Evolutionary conservation across 805 yeast genomes (phyloP).

Genomic region (Blastobotrys americana): DNA sequence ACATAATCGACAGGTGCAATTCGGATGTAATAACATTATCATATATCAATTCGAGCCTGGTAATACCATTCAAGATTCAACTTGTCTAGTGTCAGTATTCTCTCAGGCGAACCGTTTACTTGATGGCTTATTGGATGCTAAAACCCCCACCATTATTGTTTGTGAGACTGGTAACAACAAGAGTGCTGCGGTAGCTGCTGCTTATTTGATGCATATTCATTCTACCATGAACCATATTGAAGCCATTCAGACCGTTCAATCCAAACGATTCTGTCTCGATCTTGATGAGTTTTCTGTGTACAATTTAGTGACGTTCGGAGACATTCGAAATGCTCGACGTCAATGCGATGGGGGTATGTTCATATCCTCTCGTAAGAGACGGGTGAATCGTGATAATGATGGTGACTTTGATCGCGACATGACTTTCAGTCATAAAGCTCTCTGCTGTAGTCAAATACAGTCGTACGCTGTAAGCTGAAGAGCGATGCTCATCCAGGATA

Average conservation of each 20-base stretch:
- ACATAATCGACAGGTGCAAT: constrained; percentile 1
- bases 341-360: constrained; percentile 1
- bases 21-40: constrained; percentile 3
- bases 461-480: too few relatives aligned
- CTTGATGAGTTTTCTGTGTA: constrained; percentile 22
- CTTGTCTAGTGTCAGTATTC: constrained; percentile 1
- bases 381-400: too few relatives aligned
- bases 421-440: too few relatives aligned
- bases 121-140: neutral
- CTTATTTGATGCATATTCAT: constrained; percentile 23
- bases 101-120: constrained; percentile 6
- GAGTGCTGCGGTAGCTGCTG: constrained; percentile 28
- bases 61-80: constrained; percentile 5
- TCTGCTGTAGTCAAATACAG: too few relatives aligned
- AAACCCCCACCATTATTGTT: constrained; percentile 17
- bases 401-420: too few relatives aligned
- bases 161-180: constrained; percentile 32
- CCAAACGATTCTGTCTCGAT: constrained; percentile 25
- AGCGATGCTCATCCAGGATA: too few relatives aligned
- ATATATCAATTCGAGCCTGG: constrained; percentile 1
- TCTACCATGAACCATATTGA: neutral
- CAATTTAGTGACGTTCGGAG: constrained; percentile 20
- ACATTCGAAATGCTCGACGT: constrained; percentile 9
- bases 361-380: neutral
- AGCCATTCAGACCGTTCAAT: constrained; percentile 29